Base-by-base conservation (phyloP, 1,284 basidiomycete genomes). In the Dichomitus squalens region DNA sequence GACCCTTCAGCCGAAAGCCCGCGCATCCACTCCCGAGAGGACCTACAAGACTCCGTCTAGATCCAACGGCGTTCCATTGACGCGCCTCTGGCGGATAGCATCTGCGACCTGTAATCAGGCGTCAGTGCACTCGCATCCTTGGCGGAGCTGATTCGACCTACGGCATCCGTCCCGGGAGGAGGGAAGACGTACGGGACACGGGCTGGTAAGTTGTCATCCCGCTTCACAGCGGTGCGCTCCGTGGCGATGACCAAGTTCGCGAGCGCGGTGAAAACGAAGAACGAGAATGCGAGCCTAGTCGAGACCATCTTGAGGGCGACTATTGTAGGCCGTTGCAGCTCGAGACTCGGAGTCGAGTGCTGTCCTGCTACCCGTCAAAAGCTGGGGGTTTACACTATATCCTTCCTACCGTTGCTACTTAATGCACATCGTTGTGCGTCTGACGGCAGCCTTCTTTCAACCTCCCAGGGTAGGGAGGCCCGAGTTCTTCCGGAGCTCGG, bases 171-270 rank as follows among this genome's bases (percentile, higher is more conserved):
- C 6, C 68, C 68, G 1, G 67, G 66, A 5, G 64, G 18, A 4
- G 68, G 68, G 43, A 68, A 67, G 23, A 68, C 52, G 47, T 70
- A 70, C 25, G 68, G 68, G 7, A 70, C 68, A 14, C 68, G 59
- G 7, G 68, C 68, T 12, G 68, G 68, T 6, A 65, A 43, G 39
- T 64, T 58, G 29, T 63, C 63, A 38, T 68, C 66, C 9, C 61
- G 61, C 38, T 46, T 56, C 31, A 31, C 49, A 3, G 29, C 20
- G 5, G 49, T 31, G 14, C 35, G 34, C 25, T 36, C 35, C 3
- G 11, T 7, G 14, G 46, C 53, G 14, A 40, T 16, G 23, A 41
- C 53, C 35, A 38, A 5, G 18, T 31, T 29, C 11, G 49, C 20
- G 48, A 61, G 12, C 4, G 27, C 39, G 1, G 41, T 41, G 16